These are phyloP conservation scores for Neobulgaria alba DNA, from an alignment of 2,329 filamentous ascomycete species.

Conservation along the genomic window DNA sequence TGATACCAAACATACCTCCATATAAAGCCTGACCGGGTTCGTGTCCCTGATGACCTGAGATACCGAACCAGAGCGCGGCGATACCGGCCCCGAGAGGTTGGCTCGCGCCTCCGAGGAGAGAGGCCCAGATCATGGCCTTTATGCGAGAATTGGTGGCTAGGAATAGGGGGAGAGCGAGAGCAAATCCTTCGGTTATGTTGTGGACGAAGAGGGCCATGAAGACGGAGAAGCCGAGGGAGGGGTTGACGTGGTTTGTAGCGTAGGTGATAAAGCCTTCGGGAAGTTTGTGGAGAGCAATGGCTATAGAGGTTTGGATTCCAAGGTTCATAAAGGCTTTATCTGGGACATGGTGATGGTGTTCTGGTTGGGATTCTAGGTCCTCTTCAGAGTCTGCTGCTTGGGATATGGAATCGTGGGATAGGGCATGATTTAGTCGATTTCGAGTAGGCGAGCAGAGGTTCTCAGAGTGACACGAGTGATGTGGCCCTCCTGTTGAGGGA, in stretches of 20 bases:
- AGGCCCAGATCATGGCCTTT: slow-evolving; percentile 78
- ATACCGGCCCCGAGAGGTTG: slow-evolving; percentile 81
- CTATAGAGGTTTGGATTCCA: slow-evolving; percentile 90
- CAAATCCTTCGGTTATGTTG: slow-evolving; percentile 96
- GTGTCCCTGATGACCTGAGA: slow-evolving; percentile 47
- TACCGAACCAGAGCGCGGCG: slow-evolving; percentile 77
- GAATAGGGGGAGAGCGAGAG: slow-evolving; percentile 85
- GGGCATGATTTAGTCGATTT: background rate
- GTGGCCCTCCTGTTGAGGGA: background rate
- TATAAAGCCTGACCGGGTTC: slow-evolving; percentile 53
- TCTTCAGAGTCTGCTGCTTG: slow-evolving; percentile 6
- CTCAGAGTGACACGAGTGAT: background rate
- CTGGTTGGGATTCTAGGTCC: slow-evolving; percentile 22
- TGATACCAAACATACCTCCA: slow-evolving; percentile 77
- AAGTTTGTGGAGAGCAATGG: slow-evolving; percentile 92
- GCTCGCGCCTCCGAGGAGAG: slow-evolving; percentile 73
- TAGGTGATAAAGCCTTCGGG: slow-evolving; percentile 86
- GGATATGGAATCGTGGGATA: background rate
- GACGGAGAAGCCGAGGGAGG: slow-evolving; percentile 77
- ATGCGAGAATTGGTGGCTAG: slow-evolving; percentile 75
- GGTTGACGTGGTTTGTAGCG: slow-evolving; percentile 93
- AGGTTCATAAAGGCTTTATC: slow-evolving; percentile 90
- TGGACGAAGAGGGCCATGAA: slow-evolving; percentile 96
- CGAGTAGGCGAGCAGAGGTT: background rate
- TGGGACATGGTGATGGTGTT: slow-evolving; percentile 88